Conservation (phyloP, 164 flowering plant genomes). For the Malania oleifera region DNA sequence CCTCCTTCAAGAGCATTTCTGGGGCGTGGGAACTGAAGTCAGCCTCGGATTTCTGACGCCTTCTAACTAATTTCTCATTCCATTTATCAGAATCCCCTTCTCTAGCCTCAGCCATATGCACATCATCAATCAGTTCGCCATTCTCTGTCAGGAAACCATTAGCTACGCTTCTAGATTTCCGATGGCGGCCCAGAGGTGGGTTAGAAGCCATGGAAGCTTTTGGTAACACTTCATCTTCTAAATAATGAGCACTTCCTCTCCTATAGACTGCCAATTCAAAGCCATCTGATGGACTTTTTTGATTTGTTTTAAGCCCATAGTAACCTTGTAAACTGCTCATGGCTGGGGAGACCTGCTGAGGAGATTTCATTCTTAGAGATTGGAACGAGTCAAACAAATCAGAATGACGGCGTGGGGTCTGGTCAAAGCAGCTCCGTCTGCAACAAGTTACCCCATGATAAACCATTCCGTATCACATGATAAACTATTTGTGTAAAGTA, state of each 20-base stretch:
- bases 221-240: slow-evolving; percentile 36
- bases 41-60: slow-evolving; percentile 57
- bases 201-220: slow-evolving; percentile 25
- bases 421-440: slow-evolving; percentile 37
- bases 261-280: slow-evolving; percentile 54
- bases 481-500: too few species aligned
- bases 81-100: slow-evolving; percentile 31
- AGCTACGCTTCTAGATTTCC: slow-evolving; percentile 58
- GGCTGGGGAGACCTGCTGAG: slow-evolving; percentile 58
- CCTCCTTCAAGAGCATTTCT: slow-evolving; percentile 54
- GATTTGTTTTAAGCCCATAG: slow-evolving; percentile 48
- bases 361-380: slow-evolving; percentile 45
- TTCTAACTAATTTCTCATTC: slow-evolving; percentile 43
- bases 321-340: slow-evolving; percentile 74
- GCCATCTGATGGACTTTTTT: slow-evolving; percentile 29
- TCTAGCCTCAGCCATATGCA: slow-evolving; percentile 23
- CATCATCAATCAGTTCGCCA: slow-evolving; percentile 21
- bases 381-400: slow-evolving; percentile 64
- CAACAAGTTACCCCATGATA: slow-evolving; percentile 4
- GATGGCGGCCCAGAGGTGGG: slow-evolving; percentile 34
- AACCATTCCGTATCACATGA: too few species aligned
- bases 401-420: slow-evolving; percentile 23
- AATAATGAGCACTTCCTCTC: slow-evolving; percentile 27
- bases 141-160: slow-evolving; percentile 36
- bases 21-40: slow-evolving; percentile 34